phyloP scores from a whole-genome alignment of 1,139 yeast species.

The Debaryomyces fabryi region DNA sequence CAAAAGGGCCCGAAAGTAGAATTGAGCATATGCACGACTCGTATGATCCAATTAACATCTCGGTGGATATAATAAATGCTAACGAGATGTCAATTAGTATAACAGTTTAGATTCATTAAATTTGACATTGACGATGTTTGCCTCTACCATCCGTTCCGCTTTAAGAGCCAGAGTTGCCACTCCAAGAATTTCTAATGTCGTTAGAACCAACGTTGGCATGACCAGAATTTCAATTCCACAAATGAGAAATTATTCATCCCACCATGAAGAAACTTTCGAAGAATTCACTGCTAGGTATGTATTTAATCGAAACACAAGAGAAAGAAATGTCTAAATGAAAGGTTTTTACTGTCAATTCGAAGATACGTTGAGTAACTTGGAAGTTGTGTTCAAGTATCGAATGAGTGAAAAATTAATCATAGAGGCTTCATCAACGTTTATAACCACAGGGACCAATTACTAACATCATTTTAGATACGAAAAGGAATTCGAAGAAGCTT shows the following conservation, averaged over 20 bases:
- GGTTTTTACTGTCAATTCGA: slow-evolving; percentile 1
- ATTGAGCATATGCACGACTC: slow-evolving; percentile 15
- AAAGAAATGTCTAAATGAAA: not conserved
- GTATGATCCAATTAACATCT: slow-evolving; percentile 18
- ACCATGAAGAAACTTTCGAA: slow-evolving; percentile 89
- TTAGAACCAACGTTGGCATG: slow-evolving; percentile 23
- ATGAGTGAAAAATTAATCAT: slow-evolving; percentile 4
- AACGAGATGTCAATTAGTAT: not conserved
- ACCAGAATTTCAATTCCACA: slow-evolving; percentile 21
- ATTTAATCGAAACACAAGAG: not conserved
- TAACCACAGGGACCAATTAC: slow-evolving; percentile 18
- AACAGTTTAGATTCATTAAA: slow-evolving; percentile 1
- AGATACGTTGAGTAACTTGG: not conserved
- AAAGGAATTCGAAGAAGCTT: slow-evolving; percentile 96
- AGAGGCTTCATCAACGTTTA: not conserved
- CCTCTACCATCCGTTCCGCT: slow-evolving; percentile 56
- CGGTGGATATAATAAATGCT: slow-evolving; percentile 10
- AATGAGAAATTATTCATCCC: slow-evolving; percentile 72
- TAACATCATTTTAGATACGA: slow-evolving; percentile 64
- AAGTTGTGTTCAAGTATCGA: not conserved
- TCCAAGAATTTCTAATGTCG: slow-evolving; percentile 29
- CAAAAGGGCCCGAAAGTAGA: not conserved
- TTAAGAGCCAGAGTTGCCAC: slow-evolving; percentile 47
- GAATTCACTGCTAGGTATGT: slow-evolving; percentile 82
- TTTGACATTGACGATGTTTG: slow-evolving; percentile 35